Conservation (phyloP, 2,329 filamentous ascomycete species). For the Alternaria novae-zelandiae region DNA sequence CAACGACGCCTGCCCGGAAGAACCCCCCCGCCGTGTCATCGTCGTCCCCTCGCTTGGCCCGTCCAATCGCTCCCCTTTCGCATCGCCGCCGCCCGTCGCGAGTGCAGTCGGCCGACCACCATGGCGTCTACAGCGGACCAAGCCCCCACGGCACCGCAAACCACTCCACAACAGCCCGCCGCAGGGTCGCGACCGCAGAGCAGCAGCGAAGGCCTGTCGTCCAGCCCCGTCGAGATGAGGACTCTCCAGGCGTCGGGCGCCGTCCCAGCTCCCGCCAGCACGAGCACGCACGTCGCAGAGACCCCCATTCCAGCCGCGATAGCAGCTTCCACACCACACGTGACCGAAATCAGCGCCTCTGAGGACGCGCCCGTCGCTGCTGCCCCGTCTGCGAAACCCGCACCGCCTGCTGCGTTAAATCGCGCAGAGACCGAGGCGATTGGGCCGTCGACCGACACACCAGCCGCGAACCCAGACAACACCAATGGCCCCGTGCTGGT, state of each 20-base stretch:
- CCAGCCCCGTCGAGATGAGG: conserved; percentile 46
- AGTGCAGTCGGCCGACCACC: conserved; percentile 35
- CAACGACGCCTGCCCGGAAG: conserved; percentile 2
- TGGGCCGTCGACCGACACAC: conserved; percentile 55
- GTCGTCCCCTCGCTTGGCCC: conserved; percentile 22
- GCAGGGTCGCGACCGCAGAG: conserved; percentile 31
- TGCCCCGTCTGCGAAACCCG: conserved; percentile 26
- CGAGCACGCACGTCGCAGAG: conserved; percentile 21
- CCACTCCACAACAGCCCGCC: conserved; percentile 26
- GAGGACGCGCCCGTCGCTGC: conserved; percentile 18
- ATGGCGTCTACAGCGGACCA: conserved; percentile 42
- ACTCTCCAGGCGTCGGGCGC: conserved; percentile 33
- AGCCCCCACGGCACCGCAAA: conserved; percentile 33
- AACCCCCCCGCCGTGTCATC: not conserved
- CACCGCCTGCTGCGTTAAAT: conserved; percentile 32
- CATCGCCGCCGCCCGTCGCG: conserved; percentile 26
- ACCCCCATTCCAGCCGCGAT: conserved; percentile 21
- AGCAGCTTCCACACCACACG: conserved; percentile 14
- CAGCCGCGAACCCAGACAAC: conserved; percentile 48
- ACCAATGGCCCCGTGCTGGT: conserved; percentile 59
- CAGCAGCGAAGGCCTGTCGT: conserved; percentile 27
- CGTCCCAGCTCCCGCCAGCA: conserved; percentile 21
- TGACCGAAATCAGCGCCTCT: conserved; percentile 16
- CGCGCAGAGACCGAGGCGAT: conserved; percentile 55
- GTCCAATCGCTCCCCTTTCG: conserved; percentile 14